Evolutionary conservation across 2,329 filamentous ascomycete species (phyloP).

Genomic region (Xylariales sp.): DNA sequence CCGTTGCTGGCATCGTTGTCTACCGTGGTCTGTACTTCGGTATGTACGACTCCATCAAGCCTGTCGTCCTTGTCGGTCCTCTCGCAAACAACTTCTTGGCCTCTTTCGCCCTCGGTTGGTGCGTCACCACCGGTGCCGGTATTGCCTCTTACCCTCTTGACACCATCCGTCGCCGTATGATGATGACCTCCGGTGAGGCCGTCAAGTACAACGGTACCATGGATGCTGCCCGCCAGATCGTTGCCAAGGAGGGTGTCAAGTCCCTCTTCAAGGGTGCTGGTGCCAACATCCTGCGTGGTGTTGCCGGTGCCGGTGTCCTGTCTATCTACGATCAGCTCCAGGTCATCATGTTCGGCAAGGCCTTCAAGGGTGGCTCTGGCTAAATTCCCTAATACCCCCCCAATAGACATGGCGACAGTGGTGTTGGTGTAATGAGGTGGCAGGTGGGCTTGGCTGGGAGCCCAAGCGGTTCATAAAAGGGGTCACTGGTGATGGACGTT

Average conservation of each 20-base stretch:
- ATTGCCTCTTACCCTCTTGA: constrained; percentile 99
- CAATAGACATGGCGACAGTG: constrained; percentile 34
- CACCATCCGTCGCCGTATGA: constrained; percentile 99
- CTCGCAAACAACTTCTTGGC: constrained; percentile 99
- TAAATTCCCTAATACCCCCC: constrained; percentile 38
- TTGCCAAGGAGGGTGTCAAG: constrained; percentile 95
- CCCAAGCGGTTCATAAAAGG: constrained; percentile 36
- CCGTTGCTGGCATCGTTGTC: constrained; percentile 97
- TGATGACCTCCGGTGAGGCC: constrained; percentile 97
- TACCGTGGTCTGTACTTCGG: constrained; percentile 99
- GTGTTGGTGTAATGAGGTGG: constrained; percentile 30
- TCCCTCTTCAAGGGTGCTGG: constrained; percentile 99
- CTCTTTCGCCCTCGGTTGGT: constrained; percentile 97
- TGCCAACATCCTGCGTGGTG: constrained; percentile 99
- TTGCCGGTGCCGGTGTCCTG: constrained; percentile 99
- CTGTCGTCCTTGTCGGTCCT: constrained; percentile 83
- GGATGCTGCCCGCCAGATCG: constrained; percentile 93
- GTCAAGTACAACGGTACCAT: constrained; percentile 99
- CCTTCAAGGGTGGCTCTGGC: constrained; percentile 72
- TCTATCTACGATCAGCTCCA: constrained; percentile 99
- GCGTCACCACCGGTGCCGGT: constrained; percentile 99
- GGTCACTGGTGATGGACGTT: constrained; percentile 37
- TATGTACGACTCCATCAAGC: constrained; percentile 99
- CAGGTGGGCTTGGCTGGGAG: constrained; percentile 23
- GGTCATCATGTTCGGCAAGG: constrained; percentile 99